Conservation (phyloP, 352 stramenopile genomes). For the Globisporangium iwayamae region DNA sequence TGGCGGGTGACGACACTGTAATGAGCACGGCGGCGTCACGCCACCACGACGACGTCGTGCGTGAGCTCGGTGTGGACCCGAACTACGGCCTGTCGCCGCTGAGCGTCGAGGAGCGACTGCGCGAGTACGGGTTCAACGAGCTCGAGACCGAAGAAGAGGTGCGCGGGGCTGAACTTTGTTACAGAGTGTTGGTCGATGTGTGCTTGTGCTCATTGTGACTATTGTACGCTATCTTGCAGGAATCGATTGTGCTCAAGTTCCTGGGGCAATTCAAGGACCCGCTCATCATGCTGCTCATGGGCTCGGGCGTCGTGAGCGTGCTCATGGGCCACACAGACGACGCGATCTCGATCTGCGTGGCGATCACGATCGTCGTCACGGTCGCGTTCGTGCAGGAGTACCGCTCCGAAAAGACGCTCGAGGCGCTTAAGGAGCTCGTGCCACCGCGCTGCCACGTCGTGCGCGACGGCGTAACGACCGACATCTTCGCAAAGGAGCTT, state of each 20-base stretch:
- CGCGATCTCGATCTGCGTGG: conserved; percentile 93
- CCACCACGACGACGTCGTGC: conserved; percentile 53
- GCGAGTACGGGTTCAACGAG: conserved; percentile 70
- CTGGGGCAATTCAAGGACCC: conserved; percentile 95
- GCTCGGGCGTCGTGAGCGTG: conserved; percentile 88
- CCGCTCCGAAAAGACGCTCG: conserved; percentile 83
- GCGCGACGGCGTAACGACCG: conserved; percentile 43
- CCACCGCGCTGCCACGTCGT: conserved; percentile 69
- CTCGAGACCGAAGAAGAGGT: conserved; percentile 64
- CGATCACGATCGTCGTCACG: conserved; percentile 95
- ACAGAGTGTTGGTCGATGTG: background rate
- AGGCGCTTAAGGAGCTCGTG: conserved; percentile 78
- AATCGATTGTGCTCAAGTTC: conserved; percentile 91
- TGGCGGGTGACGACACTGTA: background rate
- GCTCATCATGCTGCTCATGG: conserved; percentile 95
- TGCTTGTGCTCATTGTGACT: background rate
- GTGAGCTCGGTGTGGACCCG: conserved; percentile 61
- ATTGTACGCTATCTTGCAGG: conserved; percentile 13
- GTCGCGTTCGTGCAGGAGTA: conserved; percentile 94
- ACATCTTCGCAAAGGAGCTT: conserved; percentile 75
- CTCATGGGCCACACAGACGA: conserved; percentile 94
- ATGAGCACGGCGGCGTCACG: conserved; percentile 32
- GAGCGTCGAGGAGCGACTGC: conserved; percentile 55
- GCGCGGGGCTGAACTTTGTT: background rate
- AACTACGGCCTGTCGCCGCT: conserved; percentile 56